Base-by-base conservation (phyloP, 805 yeast species). In the Candida rishiriensis region DNA sequence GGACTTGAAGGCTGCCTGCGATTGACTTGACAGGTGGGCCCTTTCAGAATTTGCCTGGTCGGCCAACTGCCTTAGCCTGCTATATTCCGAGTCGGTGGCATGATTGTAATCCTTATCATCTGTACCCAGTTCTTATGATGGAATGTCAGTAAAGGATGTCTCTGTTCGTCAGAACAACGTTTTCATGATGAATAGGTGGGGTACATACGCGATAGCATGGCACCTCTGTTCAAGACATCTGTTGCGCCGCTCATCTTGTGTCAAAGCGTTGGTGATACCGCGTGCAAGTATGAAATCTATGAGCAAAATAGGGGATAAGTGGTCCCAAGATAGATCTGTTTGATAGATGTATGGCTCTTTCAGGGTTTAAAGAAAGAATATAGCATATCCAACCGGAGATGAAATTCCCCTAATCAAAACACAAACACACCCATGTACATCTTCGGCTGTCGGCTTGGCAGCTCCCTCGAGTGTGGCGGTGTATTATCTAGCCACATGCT, bases 1-100 rank as follows among this genome's bases (percentile, higher is more conserved):
- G 2, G 66, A 56, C 48, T 84, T 72, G 59, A 75, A 91, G 1
- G 97, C 96, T 15, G 66, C 64, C 61, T 90, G 93, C 1, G 97
- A 86, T 55, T 85, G 72, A 38, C 73, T 69, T 1, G 86, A 75
- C 29, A 80, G 70, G 44, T 76, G 65, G 43, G 72, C 70, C 42
- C 81, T 71, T 55, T 78, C 77, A 40, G 73, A 63, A 63, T 73
- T 81, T 16, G 89, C 85, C 48, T 70, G 68, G 38, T 83, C 83
- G 2, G 97, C 97, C 56, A 76, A 63, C 9, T 70, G 68, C 44
- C 98, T 73, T 29, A 83, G 74, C 28, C 71, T 66, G 50, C 75
- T 73, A 64, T 88, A 90, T 56, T 80, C 73, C 3, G 64, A 53
- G 63, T 85, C 93, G 3, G 78, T 72, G 0, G 85, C 86, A 66